Evolutionary conservation across 148 eudicot genomes (phyloP), one percentile per base, ranked within the genome.

Genomic region (Cornus kousa): DNA sequence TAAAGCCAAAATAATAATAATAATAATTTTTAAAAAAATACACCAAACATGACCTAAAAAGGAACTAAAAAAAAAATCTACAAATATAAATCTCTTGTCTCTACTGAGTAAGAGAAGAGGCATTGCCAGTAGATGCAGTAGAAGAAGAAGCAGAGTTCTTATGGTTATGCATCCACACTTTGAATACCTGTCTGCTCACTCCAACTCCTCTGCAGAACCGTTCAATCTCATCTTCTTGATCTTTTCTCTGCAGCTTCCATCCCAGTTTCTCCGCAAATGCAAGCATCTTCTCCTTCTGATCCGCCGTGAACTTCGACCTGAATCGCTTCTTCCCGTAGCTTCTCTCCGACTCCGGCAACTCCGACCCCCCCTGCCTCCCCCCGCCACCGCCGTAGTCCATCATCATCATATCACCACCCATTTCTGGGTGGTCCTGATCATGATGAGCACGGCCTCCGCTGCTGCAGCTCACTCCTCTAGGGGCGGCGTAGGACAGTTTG

Each of bases 121-220:
- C 82, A 83, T 83, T 83, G 35, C 79, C 85, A 64, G 66, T 31
- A 20, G 71, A 24, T 3, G 55, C 73, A 12, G 81, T 62, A 74
- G 77, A 70, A 64, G 81, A 72, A 64, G 69, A 37, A 10, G 70
- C 33, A 43, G 74, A 62, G 74, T 86, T 86, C 84, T 88, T 88
- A 64, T 88, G 83, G 72, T 88, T 88, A 39, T 88, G 89, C 89
- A 88, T 82, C 91, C 91, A 88, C 14, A 88, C 91, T 57, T 88
- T 88, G 76, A 88, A 85, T 19, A 88, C 87, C 66, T 84, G 82
- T 76, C 83, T 82, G 33, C 75, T 81, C 19, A 88, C 83, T 28
- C 91, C 91, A 40, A 86, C 64, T 46, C 78, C 75, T 48, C 64
- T 73, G 62, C 91, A 88, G 53, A 88, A 86, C 74, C 85, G 57